A percentile compares a stretch with the other conserved stretches of the same genome.
phyloP scores from a whole-genome alignment of 371 early-diverging fungal species.

The Coemansia sp. region DNA sequence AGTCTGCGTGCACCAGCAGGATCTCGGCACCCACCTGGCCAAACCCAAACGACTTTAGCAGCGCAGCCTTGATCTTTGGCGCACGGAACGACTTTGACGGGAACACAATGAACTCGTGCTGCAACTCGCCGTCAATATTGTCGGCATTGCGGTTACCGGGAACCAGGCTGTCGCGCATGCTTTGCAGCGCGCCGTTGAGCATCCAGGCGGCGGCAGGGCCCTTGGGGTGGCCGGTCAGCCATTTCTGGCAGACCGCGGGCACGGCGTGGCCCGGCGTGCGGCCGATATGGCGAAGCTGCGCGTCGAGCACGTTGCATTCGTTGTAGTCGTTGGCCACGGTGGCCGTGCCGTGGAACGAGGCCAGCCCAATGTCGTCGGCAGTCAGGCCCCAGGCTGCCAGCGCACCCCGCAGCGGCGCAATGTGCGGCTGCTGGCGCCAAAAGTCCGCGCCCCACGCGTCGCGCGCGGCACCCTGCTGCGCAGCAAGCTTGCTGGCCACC shows the following conservation, averaged over 20 bases:
- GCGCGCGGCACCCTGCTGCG: conserved; percentile 37
- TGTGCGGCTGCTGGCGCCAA: conserved; percentile 69
- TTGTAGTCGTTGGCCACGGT: conserved; percentile 97
- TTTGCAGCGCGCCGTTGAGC: conserved; percentile 91
- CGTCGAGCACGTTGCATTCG: conserved; percentile 87
- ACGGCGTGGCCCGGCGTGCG: conserved; percentile 82
- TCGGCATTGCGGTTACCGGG: conserved; percentile 96
- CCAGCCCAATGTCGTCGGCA: conserved; percentile 91
- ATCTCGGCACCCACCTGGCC: conserved; percentile 95
- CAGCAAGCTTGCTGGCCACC: conserved; percentile 2
- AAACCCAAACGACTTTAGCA: conserved; percentile 94
- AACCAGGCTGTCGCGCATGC: conserved; percentile 80
- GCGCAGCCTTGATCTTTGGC: conserved; percentile 85
- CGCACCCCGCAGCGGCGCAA: conserved; percentile 89
- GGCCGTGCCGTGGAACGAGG: conserved; percentile 96
- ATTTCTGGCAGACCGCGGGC: conserved; percentile 88
- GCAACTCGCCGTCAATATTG: conserved; percentile 78
- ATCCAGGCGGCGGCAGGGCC: conserved; percentile 96
- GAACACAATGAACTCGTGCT: conserved; percentile 79
- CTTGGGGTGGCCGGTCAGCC: conserved; percentile 95
- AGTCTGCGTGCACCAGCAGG: conserved; percentile 88
- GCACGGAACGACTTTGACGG: conserved; percentile 83
- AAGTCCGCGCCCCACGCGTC: conserved; percentile 68
- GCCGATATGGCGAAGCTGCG: conserved; percentile 86
- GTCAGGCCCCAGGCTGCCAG: conserved; percentile 87